A percentile compares a stretch with the other conserved stretches of the same genome.
phyloP scores from a whole-genome alignment of 2,329 filamentous ascomycete species.

The Fusarium mundagurra region DNA sequence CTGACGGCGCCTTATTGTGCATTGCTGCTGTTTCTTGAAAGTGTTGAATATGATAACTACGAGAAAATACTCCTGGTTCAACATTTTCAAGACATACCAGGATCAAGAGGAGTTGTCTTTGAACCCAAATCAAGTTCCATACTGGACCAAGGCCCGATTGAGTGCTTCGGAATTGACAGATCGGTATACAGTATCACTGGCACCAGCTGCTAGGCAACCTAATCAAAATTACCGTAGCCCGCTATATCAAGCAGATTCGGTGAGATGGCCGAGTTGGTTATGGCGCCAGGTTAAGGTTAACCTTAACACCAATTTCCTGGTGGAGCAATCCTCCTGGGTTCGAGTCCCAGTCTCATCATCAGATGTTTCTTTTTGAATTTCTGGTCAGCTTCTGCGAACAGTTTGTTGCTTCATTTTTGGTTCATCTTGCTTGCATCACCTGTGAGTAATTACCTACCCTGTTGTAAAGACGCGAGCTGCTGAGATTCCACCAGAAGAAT shows the following conservation, averaged over 20 bases:
- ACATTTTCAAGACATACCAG: background rate
- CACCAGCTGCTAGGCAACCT: fast-evolving
- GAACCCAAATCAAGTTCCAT: background rate
- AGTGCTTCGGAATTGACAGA: background rate
- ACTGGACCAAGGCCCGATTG: background rate
- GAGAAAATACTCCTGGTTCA: no score
- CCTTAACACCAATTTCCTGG: conserved; percentile 45
- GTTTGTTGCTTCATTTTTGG: background rate
- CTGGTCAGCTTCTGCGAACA: fast-evolving
- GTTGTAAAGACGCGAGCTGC: background rate
- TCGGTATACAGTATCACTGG: background rate
- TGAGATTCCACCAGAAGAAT: background rate
- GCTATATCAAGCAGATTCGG: conserved; percentile 17
- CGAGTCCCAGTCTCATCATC: conserved; percentile 50
- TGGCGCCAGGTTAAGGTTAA: conserved; percentile 50
- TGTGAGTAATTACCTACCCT: background rate
- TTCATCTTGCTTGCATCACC: background rate
- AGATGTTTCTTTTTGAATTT: background rate
- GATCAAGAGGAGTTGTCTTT: background rate
- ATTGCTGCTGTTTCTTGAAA: background rate
- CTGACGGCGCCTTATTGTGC: background rate
- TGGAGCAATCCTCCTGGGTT: conserved; percentile 51
- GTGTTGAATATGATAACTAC: background rate
- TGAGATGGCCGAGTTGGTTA: conserved; percentile 51
- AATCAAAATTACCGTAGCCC: fast-evolving